These are phyloP conservation scores for Septoria linicola DNA, from an alignment of 2,329 filamentous ascomycete species.

Conservation along the genomic window DNA sequence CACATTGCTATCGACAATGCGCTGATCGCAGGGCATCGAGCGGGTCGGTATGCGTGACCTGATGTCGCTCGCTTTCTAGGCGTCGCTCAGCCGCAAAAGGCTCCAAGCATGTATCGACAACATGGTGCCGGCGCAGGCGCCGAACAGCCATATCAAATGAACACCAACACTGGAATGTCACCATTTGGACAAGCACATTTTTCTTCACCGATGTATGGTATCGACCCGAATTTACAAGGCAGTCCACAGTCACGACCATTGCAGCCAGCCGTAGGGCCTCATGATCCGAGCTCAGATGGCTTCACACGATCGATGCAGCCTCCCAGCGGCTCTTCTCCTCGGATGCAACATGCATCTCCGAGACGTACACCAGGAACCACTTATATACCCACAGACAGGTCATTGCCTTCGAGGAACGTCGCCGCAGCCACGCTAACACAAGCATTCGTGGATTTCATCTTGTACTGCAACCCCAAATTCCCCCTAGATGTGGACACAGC, in stretches of 20 bases:
- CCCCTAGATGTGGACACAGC: constrained; percentile 66
- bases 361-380: constrained; percentile 5
- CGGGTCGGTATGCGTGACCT: too few relatives aligned
- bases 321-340: constrained; percentile 25
- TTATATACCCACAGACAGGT: constrained; percentile 49
- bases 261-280: constrained; percentile 19
- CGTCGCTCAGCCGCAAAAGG: too few relatives aligned
- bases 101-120: constrained; percentile 30
- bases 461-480: constrained; percentile 87
- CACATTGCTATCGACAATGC: too few relatives aligned
- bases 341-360: constrained; percentile 23
- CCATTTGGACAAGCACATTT: constrained; percentile 28
- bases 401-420: constrained; percentile 66
- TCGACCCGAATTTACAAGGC: constrained; percentile 28
- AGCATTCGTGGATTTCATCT: constrained; percentile 78
- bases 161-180: constrained; percentile 22
- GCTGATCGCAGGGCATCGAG: too few relatives aligned
- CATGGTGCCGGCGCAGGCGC: constrained; percentile 28
- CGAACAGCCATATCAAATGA: constrained; percentile 27
- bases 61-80: too few relatives aligned
- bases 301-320: constrained; percentile 27
- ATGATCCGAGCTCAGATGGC: constrained; percentile 21
- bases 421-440: constrained; percentile 72
- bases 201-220: constrained; percentile 28
- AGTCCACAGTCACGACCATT: constrained; percentile 26